phyloP scores from a whole-genome alignment of 768 basidiomycete species.

The Cystofilobasidium macerans region DNA sequence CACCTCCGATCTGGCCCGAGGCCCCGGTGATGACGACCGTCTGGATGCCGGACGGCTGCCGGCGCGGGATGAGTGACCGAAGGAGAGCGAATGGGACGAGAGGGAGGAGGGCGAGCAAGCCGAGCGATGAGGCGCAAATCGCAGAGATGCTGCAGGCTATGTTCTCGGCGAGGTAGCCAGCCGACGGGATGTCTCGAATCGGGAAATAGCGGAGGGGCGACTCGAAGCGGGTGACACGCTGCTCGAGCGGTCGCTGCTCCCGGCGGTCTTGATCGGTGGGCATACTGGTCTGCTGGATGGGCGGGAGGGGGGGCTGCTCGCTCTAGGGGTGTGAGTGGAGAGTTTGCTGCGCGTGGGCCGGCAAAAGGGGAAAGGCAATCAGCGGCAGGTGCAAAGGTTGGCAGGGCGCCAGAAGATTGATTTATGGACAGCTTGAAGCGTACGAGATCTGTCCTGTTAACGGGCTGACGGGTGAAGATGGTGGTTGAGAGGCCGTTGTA shows the following conservation, averaged over 20 bases:
- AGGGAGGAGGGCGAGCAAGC: neutral
- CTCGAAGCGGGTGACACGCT: neutral
- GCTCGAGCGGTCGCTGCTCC: constrained; percentile 1
- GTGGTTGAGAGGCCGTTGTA: too few species aligned
- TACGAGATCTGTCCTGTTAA: too few species aligned
- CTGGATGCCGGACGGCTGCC: neutral
- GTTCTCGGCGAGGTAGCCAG: constrained; percentile 6
- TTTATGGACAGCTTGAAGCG: too few species aligned
- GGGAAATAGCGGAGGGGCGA: constrained; percentile 1
- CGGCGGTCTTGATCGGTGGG: neutral
- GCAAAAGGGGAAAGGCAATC: too few species aligned
- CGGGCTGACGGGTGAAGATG: too few species aligned
- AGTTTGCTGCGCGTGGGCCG: too few species aligned
- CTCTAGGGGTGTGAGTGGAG: too few species aligned
- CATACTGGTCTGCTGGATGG: neutral
- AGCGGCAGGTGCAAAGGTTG: too few species aligned
- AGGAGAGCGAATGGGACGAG: constrained; percentile 3
- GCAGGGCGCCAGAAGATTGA: too few species aligned
- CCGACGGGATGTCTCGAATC: neutral
- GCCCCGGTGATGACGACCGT: constrained; percentile 4
- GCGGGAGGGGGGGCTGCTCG: neutral
- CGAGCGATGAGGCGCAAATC: neutral
- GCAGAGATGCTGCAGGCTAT: neutral
- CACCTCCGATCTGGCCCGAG: constrained; percentile 3
- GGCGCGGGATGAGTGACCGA: neutral